A percentile compares a stretch with the other conserved stretches of the same genome.
Evolutionary conservation across 225 moss, liverwort and hornwort genomes (phyloP).

Genomic region (Polytrichum formosum): DNA sequence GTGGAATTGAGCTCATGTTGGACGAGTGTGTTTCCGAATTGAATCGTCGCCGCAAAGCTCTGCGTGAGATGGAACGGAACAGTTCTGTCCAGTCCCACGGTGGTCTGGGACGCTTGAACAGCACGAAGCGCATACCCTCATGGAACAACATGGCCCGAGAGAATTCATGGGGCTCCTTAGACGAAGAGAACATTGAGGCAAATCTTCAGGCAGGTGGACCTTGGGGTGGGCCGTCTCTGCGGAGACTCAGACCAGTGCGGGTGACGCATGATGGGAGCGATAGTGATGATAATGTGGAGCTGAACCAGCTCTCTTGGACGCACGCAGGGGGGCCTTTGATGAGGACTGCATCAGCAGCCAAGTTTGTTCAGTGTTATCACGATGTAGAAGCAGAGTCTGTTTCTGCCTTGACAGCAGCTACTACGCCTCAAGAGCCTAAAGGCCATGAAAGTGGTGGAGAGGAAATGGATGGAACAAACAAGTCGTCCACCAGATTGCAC

Average conservation of each 20-base stretch:
- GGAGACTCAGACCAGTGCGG: slow-evolving; percentile 57
- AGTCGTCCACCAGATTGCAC: slow-evolving; percentile 21
- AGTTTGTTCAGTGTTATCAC: slow-evolving; percentile 49
- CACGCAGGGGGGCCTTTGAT: slow-evolving; percentile 87
- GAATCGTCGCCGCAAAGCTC: slow-evolving; percentile 74
- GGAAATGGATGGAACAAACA: slow-evolving; percentile 42
- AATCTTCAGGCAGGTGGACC: slow-evolving; percentile 72
- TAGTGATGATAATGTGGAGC: slow-evolving; percentile 79
- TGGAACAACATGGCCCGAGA: slow-evolving; percentile 89
- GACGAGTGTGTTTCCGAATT: slow-evolving; percentile 94
- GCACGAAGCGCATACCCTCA: slow-evolving; percentile 79
- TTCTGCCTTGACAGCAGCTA: slow-evolving; percentile 14
- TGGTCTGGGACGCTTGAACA: slow-evolving; percentile 32
- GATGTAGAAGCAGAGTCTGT: slow-evolving; percentile 52
- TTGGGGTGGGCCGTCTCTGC: slow-evolving; percentile 91
- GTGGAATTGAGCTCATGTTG: slow-evolving; percentile 95
- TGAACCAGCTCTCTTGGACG: slow-evolving; percentile 79
- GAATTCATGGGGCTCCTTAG: slow-evolving; percentile 83
- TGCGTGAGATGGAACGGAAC: slow-evolving; percentile 61
- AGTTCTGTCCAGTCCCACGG: slow-evolving; percentile 41
- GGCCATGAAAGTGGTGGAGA: slow-evolving; percentile 64
- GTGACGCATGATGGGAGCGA: slow-evolving; percentile 69
- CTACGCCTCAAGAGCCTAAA: slow-evolving; percentile 38
- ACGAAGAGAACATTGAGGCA: slow-evolving; percentile 65
- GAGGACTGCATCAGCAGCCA: slow-evolving; percentile 85